These are phyloP conservation scores for Rosa hybrid DNA, from an alignment of 331 rosid genomes.

Conservation along the genomic window DNA sequence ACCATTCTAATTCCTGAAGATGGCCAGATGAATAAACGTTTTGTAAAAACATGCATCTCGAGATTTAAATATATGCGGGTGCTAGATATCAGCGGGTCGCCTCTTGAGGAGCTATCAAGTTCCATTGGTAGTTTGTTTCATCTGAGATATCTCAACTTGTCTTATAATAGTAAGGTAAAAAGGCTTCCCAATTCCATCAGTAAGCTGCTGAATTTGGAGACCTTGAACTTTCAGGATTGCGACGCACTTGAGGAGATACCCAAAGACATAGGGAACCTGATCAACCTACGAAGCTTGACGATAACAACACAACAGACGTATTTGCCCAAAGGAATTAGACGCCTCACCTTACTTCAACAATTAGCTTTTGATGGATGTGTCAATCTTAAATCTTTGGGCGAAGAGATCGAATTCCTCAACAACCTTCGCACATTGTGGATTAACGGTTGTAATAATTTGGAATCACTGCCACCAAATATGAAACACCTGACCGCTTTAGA, in stretches of 20 bases:
- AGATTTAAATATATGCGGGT: neutral
- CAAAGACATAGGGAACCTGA: constrained; percentile 3
- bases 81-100: neutral
- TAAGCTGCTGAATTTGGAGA: constrained; percentile 6
- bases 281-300: neutral
- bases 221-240: neutral
- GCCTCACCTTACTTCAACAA: neutral
- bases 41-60: neutral
- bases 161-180: neutral
- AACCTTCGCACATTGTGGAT: neutral
- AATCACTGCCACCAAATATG: neutral
- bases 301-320: neutral
- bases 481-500: neutral
- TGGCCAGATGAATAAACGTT: neutral
- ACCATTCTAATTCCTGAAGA: neutral
- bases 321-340: neutral
- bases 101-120: neutral
- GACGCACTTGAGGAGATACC: constrained; percentile 1
- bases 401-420: neutral
- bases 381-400: neutral
- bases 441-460: fast-evolving
- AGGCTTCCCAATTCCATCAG: neutral
- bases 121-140: neutral
- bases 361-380: fast-evolving
- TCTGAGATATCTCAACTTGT: constrained; percentile 11